Evolutionary conservation across 805 yeast genomes (phyloP).

Genomic region (Teunomyces cretensis): DNA sequence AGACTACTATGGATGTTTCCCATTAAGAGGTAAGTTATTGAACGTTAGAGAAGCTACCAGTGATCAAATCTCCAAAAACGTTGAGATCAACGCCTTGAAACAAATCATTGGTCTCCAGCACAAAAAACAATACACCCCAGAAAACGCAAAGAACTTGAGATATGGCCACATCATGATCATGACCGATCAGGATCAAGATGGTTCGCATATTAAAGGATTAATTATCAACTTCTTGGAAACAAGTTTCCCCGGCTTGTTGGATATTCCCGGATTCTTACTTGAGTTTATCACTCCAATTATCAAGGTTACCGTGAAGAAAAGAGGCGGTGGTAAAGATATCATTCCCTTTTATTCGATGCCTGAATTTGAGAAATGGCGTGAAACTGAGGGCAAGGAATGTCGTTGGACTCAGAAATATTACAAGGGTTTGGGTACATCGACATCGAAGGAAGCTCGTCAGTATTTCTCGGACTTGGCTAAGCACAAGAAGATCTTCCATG

Average conservation of each 20-base stretch:
- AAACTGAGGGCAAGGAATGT: constrained; percentile 66
- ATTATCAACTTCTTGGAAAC: constrained; percentile 90
- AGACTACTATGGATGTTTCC: constrained; percentile 93
- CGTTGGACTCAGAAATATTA: constrained; percentile 94
- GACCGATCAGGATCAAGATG: constrained; percentile 99
- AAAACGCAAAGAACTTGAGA: constrained; percentile 69
- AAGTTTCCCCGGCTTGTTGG: constrained; percentile 89
- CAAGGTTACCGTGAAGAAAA: constrained; percentile 70
- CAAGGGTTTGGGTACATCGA: constrained; percentile 98
- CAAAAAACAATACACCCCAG: constrained; percentile 66
- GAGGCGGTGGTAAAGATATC: constrained; percentile 50
- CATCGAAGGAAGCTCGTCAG: constrained; percentile 77
- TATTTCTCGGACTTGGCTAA: constrained; percentile 82
- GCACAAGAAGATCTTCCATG: constrained; percentile 83
- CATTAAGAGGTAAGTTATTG: constrained; percentile 89
- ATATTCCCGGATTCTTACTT: constrained; percentile 85
- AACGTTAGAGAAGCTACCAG: constrained; percentile 96
- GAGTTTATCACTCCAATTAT: constrained; percentile 97
- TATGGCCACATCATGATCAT: constrained; percentile 98
- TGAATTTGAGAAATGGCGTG: constrained; percentile 93
- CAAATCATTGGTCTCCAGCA: constrained; percentile 96
- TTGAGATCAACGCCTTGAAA: constrained; percentile 92
- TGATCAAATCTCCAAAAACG: constrained; percentile 91
- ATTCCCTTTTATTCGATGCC: constrained; percentile 92
- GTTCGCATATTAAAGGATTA: constrained; percentile 95